These are phyloP conservation scores for Macrophomina tecta DNA, from an alignment of 2,329 filamentous ascomycete species.

Conservation along the genomic window DNA sequence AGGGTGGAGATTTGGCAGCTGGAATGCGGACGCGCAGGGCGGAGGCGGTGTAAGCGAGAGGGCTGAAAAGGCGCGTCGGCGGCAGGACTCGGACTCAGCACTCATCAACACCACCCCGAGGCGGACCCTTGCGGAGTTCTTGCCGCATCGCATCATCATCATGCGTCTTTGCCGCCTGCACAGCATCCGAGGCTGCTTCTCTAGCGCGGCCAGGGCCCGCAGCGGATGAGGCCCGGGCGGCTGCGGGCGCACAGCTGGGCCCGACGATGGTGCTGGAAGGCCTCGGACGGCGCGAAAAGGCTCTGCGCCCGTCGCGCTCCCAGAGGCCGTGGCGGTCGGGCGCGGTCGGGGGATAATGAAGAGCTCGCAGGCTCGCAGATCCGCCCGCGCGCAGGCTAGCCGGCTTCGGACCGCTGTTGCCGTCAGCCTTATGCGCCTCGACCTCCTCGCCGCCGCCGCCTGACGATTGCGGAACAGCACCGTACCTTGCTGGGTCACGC, in stretches of 20 bases:
- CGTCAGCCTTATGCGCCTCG: conserved; percentile 29
- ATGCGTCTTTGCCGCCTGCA: conserved; percentile 13
- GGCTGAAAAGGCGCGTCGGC: background rate
- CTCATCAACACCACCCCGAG: conserved; percentile 1
- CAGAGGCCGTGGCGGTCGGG: too few relatives aligned
- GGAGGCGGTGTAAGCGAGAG: conserved; percentile 9
- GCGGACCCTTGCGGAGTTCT: conserved; percentile 11
- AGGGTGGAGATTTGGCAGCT: background rate
- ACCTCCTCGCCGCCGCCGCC: conserved; percentile 24
- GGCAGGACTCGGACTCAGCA: too few relatives aligned
- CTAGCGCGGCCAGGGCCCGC: conserved; percentile 12
- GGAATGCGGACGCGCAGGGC: background rate
- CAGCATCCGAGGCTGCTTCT: conserved; percentile 8
- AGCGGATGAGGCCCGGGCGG: background rate
- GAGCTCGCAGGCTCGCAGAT: conserved; percentile 4
- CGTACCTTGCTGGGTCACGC: conserved; percentile 28
- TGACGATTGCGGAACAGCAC: conserved; percentile 28
- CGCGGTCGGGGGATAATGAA: background rate
- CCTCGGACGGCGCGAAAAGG: conserved; percentile 1
- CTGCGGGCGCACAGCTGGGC: background rate
- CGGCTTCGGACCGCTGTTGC: conserved; percentile 29
- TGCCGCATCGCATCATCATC: conserved; percentile 19
- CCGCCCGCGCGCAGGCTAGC: conserved; percentile 25
- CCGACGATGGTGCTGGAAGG: background rate
- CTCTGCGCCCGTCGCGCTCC: background rate